Base-by-base conservation (phyloP, 73 alveolate genomes). In the Paramecium sexaurelia region DNA sequence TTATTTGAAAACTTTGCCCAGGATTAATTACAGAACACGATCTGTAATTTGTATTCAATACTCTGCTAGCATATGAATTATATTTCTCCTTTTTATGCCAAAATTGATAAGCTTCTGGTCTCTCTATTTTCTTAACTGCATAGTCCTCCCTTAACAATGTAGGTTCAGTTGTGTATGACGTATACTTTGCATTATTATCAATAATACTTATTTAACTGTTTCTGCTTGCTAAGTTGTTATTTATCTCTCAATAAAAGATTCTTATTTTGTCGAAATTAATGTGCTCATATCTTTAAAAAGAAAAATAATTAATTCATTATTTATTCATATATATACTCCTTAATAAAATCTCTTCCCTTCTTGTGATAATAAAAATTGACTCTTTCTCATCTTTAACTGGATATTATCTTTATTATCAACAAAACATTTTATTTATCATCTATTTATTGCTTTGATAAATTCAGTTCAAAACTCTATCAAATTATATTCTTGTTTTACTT, bases 21-120 rank as follows among this genome's bases (percentile, higher is more conserved):
- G 85, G 45, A 56, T 56, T 56, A 9, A 56, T 56, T 2, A 56
- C 75, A 27, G 85, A 29, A 24, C 51, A 24, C 1, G 85, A 26
- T 68, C 85, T 68, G 55, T 68, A 68, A 68, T 68, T 68, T 68
- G 85, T 68, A 68, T 68, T 26, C 19, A 68, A 32, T 9, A 68
- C 85, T 68, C 85, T 26, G 55, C 85, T 68, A 15, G 85, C 85
- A 68, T 68, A 68, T 11, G 55, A 29, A 9, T 6, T 36, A 68
- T 68, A 68, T 33, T 68, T 68, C 29, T 68, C 85, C 8, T 68
- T 68, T 33, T 68, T 68, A 68, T 68, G 85, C 85, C 85, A 68
- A 33, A 68, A 68, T 68, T 68, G 11, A 32, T 68, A 68, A 8
- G 85, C 85, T 27, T 68, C 85, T 29, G 85, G 85, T 29, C 85